Conservation (phyloP, 257 asterid species). For the Phtheirospermum japonicum region DNA sequence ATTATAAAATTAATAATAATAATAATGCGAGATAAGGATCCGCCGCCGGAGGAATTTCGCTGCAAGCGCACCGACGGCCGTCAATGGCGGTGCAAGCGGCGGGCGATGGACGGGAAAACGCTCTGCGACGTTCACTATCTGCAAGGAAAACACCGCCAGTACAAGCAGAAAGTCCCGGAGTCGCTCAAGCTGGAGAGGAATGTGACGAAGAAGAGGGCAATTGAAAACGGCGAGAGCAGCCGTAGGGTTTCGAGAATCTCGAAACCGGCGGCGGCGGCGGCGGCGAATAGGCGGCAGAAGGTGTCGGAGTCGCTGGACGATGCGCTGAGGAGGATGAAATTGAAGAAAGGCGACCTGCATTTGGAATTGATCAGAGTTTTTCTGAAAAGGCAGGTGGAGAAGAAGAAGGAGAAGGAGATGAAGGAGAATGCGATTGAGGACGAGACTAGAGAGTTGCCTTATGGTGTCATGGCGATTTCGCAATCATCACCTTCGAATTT, state of each 20-base stretch:
- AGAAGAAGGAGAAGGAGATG: constrained; percentile 61
- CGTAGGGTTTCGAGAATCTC: constrained; percentile 37
- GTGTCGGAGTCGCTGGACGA: constrained; percentile 82
- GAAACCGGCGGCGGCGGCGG: constrained; percentile 33
- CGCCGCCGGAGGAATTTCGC: constrained; percentile 82
- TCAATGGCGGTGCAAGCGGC: constrained; percentile 92
- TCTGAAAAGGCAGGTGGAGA: constrained; percentile 77
- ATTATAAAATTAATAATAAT: neutral
- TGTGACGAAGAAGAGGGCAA: constrained; percentile 37
- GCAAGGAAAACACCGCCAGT: constrained; percentile 79
- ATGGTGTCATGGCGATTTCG: constrained; percentile 85
- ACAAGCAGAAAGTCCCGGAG: constrained; percentile 84
- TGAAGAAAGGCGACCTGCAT: constrained; percentile 80
- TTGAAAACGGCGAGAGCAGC: constrained; percentile 35
- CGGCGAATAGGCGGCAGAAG: constrained; percentile 41
- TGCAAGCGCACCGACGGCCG: constrained; percentile 99
- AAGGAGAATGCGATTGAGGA: constrained; percentile 37
- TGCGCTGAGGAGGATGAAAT: constrained; percentile 75
- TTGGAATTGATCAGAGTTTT: constrained; percentile 85
- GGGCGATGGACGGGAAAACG: constrained; percentile 72
- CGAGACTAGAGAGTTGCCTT: constrained; percentile 57
- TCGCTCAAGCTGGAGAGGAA: constrained; percentile 77
- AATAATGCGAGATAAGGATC: constrained; percentile 46
- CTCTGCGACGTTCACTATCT: constrained; percentile 88
- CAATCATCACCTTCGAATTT: constrained; percentile 31